These are phyloP conservation scores for Tubosaeta sp. DNA, from an alignment of 768 basidiomycete species.

Conservation along the genomic window DNA sequence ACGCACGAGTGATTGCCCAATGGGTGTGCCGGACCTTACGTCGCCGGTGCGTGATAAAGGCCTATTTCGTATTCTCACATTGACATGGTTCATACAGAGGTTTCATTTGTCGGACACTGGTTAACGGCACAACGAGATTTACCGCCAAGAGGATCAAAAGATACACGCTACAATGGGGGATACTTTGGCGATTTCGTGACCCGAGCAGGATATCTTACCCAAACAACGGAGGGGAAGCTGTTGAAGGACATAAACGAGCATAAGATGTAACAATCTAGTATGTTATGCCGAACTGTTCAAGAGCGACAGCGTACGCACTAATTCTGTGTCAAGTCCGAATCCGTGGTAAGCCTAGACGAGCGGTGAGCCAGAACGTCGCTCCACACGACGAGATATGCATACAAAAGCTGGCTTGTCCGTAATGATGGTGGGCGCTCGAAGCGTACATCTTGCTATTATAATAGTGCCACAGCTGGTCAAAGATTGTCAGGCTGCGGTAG, in stretches of 20 bases:
- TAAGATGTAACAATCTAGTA: too few relatives aligned
- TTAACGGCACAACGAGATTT: constrained; percentile 94
- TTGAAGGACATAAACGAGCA: constrained; percentile 68
- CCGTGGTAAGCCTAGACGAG: too few relatives aligned
- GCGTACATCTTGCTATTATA: too few relatives aligned
- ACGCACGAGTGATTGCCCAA: constrained; percentile 98
- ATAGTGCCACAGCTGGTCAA: too few relatives aligned
- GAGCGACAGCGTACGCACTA: too few relatives aligned
- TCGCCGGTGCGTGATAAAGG: constrained; percentile 56
- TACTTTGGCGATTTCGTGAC: constrained; percentile 95
- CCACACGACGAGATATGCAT: too few relatives aligned
- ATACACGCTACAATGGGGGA: constrained; percentile 81
- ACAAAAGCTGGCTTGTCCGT: too few relatives aligned
- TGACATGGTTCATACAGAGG: constrained; percentile 46
- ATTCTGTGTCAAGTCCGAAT: too few relatives aligned
- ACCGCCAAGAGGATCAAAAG: constrained; percentile 84
- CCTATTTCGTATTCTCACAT: background rate
- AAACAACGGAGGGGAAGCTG: constrained; percentile 74
- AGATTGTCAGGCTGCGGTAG: too few relatives aligned
- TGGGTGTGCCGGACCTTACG: constrained; percentile 89
- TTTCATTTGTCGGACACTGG: constrained; percentile 94
- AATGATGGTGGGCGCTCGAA: too few relatives aligned
- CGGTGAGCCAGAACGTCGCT: too few relatives aligned
- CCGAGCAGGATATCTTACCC: constrained; percentile 83
- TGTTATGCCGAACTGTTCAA: too few relatives aligned